These are phyloP conservation scores for Geotrichum macrosporum DNA, from an alignment of 1,139 yeast species.

Conservation along the genomic window DNA sequence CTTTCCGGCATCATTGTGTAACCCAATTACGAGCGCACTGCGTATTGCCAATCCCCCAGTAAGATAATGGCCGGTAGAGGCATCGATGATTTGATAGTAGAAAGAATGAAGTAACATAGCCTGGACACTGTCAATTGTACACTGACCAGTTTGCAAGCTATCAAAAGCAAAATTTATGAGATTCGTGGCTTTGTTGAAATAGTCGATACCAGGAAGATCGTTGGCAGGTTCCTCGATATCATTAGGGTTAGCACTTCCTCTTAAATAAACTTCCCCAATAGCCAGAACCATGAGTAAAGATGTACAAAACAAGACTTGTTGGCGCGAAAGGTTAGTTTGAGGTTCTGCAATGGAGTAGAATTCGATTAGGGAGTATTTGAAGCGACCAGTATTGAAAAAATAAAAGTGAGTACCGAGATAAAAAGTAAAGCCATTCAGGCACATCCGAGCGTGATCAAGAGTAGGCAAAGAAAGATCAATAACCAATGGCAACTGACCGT, in stretches of 20 bases:
- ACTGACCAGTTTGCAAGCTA: constrained; percentile 25
- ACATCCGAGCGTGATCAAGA: constrained; percentile 67
- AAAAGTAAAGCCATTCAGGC: constrained; percentile 71
- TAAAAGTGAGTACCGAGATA: constrained; percentile 84
- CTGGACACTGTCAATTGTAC: constrained; percentile 53
- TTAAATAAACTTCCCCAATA: constrained; percentile 70
- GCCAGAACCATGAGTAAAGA: constrained; percentile 72
- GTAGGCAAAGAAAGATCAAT: constrained; percentile 60
- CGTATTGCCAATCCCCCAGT: constrained; percentile 76
- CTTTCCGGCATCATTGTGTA: constrained; percentile 46
- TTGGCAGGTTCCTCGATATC: not conserved
- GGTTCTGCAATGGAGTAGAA: constrained; percentile 20
- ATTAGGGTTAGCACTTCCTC: not conserved
- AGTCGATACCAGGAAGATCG: constrained; percentile 25
- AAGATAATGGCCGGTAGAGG: constrained; percentile 76
- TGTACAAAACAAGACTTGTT: constrained; percentile 47
- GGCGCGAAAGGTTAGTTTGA: constrained; percentile 20
- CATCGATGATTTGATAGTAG: constrained; percentile 78
- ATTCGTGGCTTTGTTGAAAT: constrained; percentile 27
- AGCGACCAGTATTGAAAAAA: constrained; percentile 70
- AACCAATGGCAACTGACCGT: constrained; percentile 3
- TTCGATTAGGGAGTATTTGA: constrained; percentile 23
- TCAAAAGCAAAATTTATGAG: constrained; percentile 25
- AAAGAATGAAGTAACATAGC: constrained; percentile 72
- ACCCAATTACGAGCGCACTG: constrained; percentile 68